Evolutionary conservation across 768 basidiomycete species (phyloP), one percentile per base, ranked within the genome.

Genomic region (Daedaleopsis sinensis): DNA sequence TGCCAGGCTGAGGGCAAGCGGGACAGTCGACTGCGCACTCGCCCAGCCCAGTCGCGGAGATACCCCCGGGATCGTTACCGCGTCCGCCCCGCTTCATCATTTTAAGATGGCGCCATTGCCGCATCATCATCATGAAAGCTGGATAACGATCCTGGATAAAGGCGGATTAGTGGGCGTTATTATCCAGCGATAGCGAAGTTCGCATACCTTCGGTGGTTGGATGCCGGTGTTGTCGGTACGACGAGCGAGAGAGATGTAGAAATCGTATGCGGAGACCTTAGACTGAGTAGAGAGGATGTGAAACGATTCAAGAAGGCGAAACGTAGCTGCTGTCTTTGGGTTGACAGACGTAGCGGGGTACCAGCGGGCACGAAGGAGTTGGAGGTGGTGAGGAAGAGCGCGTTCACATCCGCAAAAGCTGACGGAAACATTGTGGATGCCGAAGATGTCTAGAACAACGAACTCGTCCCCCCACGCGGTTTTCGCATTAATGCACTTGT

Each of bases 251-350:
- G 68, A 39, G 1, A 61, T 60, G 54, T 76, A 79, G 58, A 71
- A 79, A 37, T 77, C 72, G 37, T 66, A 77, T 0, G 57, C 67
- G 0, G 72, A 75, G 0, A 70, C 32, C 53, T 79, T 79, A 0
- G 71, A 73, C 39, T 74, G 67, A 15, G 77, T 70, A 0, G 69
- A 68, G 2, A 75, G 57, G 1, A 74, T 19, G 18, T 80, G 77
- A 46, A 76, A 78, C 2, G 59, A 51, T 12, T 72, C 55, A 0
- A 79, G 67, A 6, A 72, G 59, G 0, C 44, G 37, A 49, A 78
- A 74, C 0, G 75, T 78, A 1, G 71, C 68, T 0, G 68, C 75
- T 0, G 74, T 72, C 13, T 62, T 47, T 0, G 78, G 77, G 10
- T 70, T 59, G 0, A 35, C 21, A 1, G 56, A 39, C 0, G 75